Conservation (phyloP, 2,329 filamentous ascomycete genomes). For the Aspergillus sojae region DNA sequence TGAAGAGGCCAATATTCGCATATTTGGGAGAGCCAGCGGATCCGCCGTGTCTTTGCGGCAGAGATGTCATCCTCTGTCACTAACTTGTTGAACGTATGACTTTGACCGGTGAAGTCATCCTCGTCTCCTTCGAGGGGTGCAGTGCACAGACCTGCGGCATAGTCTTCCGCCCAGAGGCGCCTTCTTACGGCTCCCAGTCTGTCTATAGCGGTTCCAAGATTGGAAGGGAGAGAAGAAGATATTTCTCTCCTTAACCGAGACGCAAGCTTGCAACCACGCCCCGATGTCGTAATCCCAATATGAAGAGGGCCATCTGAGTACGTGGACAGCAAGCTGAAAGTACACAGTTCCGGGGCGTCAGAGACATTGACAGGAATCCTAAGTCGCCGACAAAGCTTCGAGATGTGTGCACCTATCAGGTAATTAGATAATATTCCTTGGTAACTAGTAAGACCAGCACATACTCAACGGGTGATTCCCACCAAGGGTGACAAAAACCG, state of each 20-base stretch:
- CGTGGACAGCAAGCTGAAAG: conserved; percentile 86
- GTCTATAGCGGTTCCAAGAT: conserved; percentile 76
- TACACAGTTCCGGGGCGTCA: conserved; percentile 82
- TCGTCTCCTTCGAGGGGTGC: conserved; percentile 50
- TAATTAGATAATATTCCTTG: conserved; percentile 22
- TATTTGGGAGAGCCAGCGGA: conserved; percentile 92
- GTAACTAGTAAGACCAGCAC: conserved; percentile 30
- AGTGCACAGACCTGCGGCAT: conserved; percentile 51
- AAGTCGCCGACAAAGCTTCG: conserved; percentile 71
- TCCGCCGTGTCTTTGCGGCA: conserved; percentile 75
- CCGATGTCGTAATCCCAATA: conserved; percentile 93
- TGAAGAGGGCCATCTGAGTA: conserved; percentile 90
- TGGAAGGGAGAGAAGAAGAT: conserved; percentile 72
- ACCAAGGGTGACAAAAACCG: conserved; percentile 80
- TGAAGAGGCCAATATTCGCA: conserved; percentile 98
- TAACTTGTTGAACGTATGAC: conserved; percentile 80
- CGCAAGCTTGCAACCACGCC: conserved; percentile 90
- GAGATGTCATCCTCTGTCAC: conserved; percentile 73
- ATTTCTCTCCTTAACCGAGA: conserved; percentile 88
- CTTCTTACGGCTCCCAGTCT: conserved; percentile 73
- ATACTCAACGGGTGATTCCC: conserved; percentile 53
- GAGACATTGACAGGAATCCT: conserved; percentile 92
- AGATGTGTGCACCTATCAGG: conserved; percentile 64
- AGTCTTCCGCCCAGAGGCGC: conserved; percentile 74
- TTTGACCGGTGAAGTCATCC: conserved; percentile 60